Evolutionary conservation across 306 rosid genomes (phyloP), one percentile per base, ranked within the genome.

Genomic region (Gastrolobium bilobum): DNA sequence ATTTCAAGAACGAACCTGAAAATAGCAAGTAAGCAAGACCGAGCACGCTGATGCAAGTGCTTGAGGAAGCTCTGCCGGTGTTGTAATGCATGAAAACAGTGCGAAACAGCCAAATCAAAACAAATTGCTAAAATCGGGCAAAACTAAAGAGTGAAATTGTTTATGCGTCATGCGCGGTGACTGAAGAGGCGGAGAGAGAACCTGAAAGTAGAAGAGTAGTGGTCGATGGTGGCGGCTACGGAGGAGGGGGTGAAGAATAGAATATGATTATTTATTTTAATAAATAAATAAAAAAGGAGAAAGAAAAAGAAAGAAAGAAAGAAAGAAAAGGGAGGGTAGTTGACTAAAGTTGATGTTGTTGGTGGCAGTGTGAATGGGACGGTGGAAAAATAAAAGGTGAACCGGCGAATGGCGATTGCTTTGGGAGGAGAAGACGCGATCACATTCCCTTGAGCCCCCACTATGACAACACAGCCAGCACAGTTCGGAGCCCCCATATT

Each of bases 211-310:
- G 34, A 53, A 34, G 8, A 34, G 59, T 3, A 34, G 58, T 35
- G 15, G 69, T 29, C 10, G 43, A 80, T 40, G 61, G 84, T 62
- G 33, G 43, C 42, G 46, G 42, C n/a, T 2, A 59, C 62, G 76
- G 66, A 56, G 29, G 64, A 50, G 15, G 7, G 15, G 60, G 13
- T n/a, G 11, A 42, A 42, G 15, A 44, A 73, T 42, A 42, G 15
- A 44, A 73, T 42, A 10, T 10, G 39, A 14, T 70, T 34, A 71
- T 38, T 71, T 37, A 57, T 46, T 30, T 0, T 39, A 2, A 1
- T 6, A 4, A 35, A 60, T 3, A 15, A 35, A 11, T 11, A 61
- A 13, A 6, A 13, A 3, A 4, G 8, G 52, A 14, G 7, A 3
- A 3, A 20, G 10, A 13, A 5, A 46, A 59, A 57, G 54, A 43